A percentile compares a stretch with the other conserved stretches of the same genome.
phyloP scores from a whole-genome alignment of 331 rosid species.

The Quercus tomentella region DNA sequence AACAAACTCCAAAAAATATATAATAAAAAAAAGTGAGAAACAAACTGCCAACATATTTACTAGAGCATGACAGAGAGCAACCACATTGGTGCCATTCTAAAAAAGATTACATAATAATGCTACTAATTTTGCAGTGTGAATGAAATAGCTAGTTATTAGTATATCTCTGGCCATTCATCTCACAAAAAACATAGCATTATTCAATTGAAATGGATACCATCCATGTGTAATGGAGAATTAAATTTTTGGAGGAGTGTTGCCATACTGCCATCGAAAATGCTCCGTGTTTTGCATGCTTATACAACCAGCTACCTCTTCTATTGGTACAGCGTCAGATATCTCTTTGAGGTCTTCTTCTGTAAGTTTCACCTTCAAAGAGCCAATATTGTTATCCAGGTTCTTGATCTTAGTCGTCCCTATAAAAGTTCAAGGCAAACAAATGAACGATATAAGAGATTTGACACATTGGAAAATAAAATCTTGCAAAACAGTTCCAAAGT shows the following conservation, averaged over 20 bases:
- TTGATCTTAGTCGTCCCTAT: constrained; percentile 49
- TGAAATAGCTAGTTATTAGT: neutral
- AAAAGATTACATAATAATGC: neutral
- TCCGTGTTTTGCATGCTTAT: neutral
- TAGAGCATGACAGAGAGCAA: too few relatives aligned
- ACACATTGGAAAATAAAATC: too few relatives aligned
- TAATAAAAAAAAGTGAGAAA: too few relatives aligned
- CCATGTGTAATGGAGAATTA: neutral
- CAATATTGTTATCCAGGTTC: constrained; percentile 41
- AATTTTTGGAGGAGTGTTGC: constrained; percentile 37
- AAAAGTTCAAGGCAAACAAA: neutral
- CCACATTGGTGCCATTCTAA: neutral
- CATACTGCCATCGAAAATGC: constrained; percentile 26
- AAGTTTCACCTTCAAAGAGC: constrained; percentile 34
- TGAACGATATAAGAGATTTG: neutral
- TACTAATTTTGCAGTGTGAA: neutral
- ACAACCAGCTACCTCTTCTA: constrained; percentile 34
- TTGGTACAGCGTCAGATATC: constrained; percentile 30
- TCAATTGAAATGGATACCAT: neutral
- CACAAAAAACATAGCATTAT: neutral
- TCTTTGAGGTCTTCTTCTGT: constrained; percentile 31
- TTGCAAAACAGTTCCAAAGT: too few relatives aligned
- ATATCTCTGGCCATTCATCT: neutral
- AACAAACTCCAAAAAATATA: too few relatives aligned
- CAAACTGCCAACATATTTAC: too few relatives aligned